These are phyloP conservation scores for Panus rudis DNA, from an alignment of 768 basidiomycete genomes.

Conservation along the genomic window DNA sequence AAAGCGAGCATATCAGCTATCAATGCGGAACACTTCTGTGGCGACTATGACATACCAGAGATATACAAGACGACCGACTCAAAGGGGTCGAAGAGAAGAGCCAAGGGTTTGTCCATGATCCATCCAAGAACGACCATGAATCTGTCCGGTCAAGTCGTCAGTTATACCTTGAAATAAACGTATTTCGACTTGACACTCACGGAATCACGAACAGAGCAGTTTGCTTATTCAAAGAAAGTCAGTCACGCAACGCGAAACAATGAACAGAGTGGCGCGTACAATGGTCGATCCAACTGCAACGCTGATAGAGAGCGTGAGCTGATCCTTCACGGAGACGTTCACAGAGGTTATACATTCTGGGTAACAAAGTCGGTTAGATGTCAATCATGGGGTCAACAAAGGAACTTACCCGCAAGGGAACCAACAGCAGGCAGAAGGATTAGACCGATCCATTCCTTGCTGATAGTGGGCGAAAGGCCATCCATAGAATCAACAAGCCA, in stretches of 20 bases:
- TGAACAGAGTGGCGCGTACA: constrained; percentile 33
- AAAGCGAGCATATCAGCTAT: no score
- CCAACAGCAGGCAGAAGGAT: constrained; percentile 89
- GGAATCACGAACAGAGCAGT: constrained; percentile 82
- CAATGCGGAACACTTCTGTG: background rate
- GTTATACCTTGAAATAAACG: background rate
- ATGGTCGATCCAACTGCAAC: constrained; percentile 87
- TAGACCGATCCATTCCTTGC: constrained; percentile 78
- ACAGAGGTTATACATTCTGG: constrained; percentile 87
- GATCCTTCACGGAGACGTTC: constrained; percentile 84
- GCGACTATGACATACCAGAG: constrained; percentile 25
- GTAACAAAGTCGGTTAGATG: constrained; percentile 7
- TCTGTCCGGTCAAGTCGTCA: constrained; percentile 26
- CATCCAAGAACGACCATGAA: constrained; percentile 75
- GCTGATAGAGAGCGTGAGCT: constrained; percentile 78
- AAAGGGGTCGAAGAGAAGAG: constrained; percentile 83
- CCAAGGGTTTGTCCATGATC: constrained; percentile 74
- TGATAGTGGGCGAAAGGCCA: constrained; percentile 60
- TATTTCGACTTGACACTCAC: constrained; percentile 33
- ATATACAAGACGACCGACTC: constrained; percentile 65
- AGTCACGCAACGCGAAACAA: background rate
- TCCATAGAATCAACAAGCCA: constrained; percentile 76
- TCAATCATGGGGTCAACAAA: background rate
- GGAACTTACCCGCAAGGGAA: constrained; percentile 64
- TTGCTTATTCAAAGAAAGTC: constrained; percentile 41